Evolutionary conservation across 345 rosid species (phyloP), one percentile per base, ranked within the genome.

Genomic region (Citrus glauca): DNA sequence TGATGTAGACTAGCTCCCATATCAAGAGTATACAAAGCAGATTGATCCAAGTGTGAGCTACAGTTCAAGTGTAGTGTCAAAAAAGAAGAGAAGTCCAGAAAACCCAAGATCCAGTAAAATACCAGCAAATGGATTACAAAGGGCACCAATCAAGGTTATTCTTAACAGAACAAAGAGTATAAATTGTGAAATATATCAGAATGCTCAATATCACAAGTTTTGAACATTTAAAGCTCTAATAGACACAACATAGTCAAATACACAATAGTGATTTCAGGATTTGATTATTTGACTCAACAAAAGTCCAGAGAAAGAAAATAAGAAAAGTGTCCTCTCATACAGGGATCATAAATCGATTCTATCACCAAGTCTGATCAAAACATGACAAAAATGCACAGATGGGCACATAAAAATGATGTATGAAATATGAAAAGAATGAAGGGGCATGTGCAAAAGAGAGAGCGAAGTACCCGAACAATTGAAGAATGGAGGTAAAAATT

Each of bases 401-500:
- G 64, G 13, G 6, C 60, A 61, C 19, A 33, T 37, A 48, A 72
- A 30, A 56, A 48, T 45, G 9, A 40, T 32, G 24, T 13, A 24
- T 45, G 32, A 81, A 32, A 32, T 20, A 69, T 28, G 56, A 17
- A 66, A 40, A 78, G 20, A 30, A 55, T 14, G 7, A 68, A 25
- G 64, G 56, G 19, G 55, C 50, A 48, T 37, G 55, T 55, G 48
- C 60, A 40, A 37, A 28, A 66, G 48, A 30, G 64, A 69, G 70
- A 78, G 79, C 72, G 30, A 83, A 35, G 45, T 88, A 92, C 99
- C 98, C 80, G 88, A 68, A 89, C 92, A 69, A 97, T 82, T 65
- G 92, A 91, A 71, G 99, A 97, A 89, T 97, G 98, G 73, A 97
- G 90, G 82, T 93, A 97, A 89, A 97, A 93, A 83, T 91, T 94